Percentiles rank a stretch among this genome's conserved stretches.
These are phyloP conservation scores for Boletus reticulatus DNA, from an alignment of 768 basidiomycete genomes.

Conservation along the genomic window DNA sequence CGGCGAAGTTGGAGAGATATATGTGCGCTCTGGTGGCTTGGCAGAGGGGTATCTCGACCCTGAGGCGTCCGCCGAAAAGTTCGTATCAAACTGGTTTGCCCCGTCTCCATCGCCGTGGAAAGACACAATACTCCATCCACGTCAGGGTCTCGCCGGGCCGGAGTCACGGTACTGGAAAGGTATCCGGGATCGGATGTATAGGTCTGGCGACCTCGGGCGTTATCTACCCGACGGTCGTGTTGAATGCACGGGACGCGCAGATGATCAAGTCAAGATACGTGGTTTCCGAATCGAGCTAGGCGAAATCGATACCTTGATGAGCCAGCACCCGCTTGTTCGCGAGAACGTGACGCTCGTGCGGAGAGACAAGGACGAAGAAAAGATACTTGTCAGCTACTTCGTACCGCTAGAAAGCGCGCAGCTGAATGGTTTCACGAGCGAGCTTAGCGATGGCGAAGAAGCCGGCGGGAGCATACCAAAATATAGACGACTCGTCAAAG, in stretches of 20 bases:
- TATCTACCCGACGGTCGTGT: conserved; percentile 91
- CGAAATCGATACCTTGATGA: conserved; percentile 95
- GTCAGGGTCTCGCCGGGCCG: conserved; percentile 53
- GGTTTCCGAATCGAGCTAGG: conserved; percentile 98
- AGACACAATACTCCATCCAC: conserved; percentile 73
- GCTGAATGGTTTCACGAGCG: conserved; percentile 70
- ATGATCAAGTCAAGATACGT: conserved; percentile 99
- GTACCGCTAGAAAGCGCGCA: conserved; percentile 76
- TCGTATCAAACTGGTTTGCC: conserved; percentile 92
- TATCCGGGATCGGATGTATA: conserved; percentile 95
- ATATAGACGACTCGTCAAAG: conserved; percentile 87
- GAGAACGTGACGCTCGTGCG: conserved; percentile 98
- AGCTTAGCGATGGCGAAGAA: conserved; percentile 48
- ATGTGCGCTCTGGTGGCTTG: conserved; percentile 92
- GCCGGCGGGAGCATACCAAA: conserved; percentile 74
- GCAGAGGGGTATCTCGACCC: conserved; percentile 93
- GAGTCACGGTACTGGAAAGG: conserved; percentile 91
- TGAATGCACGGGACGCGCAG: conserved; percentile 95
- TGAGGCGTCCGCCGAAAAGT: conserved; percentile 84
- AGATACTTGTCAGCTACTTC: conserved; percentile 96
- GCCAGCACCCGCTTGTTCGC: conserved; percentile 88
- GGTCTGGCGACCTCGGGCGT: conserved; percentile 93
- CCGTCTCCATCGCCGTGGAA: conserved; percentile 43
- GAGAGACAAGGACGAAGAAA: conserved; percentile 98
- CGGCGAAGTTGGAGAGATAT: conserved; percentile 98